Percentiles rank a stretch among this genome's conserved stretches.
Evolutionary conservation across 2,329 filamentous ascomycete species (phyloP).

Genomic region (Hypoxylon sp.): DNA sequence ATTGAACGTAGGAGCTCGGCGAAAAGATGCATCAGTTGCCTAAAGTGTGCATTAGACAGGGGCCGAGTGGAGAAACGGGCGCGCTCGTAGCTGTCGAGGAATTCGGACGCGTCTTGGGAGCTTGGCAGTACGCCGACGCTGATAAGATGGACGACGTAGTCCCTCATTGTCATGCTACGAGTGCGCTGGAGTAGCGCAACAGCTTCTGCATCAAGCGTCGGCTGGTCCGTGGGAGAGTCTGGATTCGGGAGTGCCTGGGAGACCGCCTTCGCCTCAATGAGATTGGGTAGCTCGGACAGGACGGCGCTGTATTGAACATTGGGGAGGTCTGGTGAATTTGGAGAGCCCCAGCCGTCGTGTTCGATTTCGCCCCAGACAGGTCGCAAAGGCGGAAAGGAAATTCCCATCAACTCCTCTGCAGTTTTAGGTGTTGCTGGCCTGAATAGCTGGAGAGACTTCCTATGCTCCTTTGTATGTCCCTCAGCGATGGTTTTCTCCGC

Average conservation of each 20-base stretch:
- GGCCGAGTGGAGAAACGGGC: constrained; percentile 83
- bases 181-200: constrained; percentile 79
- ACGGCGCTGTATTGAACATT: constrained; percentile 87
- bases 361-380: constrained; percentile 83
- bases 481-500: constrained; percentile 7
- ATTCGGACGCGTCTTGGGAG: constrained; percentile 63
- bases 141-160: constrained; percentile 80
- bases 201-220: constrained; percentile 73
- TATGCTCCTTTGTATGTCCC: constrained; percentile 30
- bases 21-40: constrained; percentile 85
- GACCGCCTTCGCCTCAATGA: constrained; percentile 94
- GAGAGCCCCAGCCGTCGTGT: constrained; percentile 90
- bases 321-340: constrained; percentile 78
- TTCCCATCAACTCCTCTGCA: constrained; percentile 55
- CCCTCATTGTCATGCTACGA: constrained; percentile 77
- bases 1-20: constrained; percentile 83
- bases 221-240: constrained; percentile 55
- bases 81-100: constrained; percentile 82
- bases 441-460: constrained; percentile 44
- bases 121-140: constrained; percentile 70
- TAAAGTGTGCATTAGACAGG: constrained; percentile 78
- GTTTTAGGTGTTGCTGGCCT: constrained; percentile 55
- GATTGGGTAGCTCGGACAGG: constrained; percentile 83
- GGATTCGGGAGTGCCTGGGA: constrained; percentile 76
- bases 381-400: constrained; percentile 64